These are phyloP conservation scores for Proliferodiscus dingleyae DNA, from an alignment of 2,329 filamentous ascomycete genomes.

Conservation along the genomic window DNA sequence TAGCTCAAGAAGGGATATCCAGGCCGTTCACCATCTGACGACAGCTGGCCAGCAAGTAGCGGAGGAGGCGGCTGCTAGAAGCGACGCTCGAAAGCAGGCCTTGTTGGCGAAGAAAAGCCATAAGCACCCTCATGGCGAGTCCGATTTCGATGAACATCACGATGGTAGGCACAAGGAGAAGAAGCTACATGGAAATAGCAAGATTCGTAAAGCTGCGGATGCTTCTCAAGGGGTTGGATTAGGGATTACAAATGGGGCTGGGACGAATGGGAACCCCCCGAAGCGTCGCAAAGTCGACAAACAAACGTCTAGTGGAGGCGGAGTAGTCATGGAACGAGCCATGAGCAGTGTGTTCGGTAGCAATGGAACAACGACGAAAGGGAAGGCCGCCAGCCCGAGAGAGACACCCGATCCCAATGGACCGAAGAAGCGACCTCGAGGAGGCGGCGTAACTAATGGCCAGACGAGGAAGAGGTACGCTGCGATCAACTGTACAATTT, in stretches of 20 bases:
- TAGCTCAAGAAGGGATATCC: constrained; percentile 72
- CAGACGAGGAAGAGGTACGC: constrained; percentile 73
- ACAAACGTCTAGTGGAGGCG: constrained; percentile 43
- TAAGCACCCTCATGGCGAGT: constrained; percentile 59
- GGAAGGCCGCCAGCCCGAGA: constrained; percentile 59
- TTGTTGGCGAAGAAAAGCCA: constrained; percentile 67
- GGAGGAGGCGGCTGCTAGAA: constrained; percentile 77
- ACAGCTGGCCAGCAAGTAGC: constrained; percentile 73
- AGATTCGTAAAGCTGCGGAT: constrained; percentile 59
- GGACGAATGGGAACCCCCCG: constrained; percentile 48
- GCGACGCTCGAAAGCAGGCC: constrained; percentile 79
- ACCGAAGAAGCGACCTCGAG: constrained; percentile 66
- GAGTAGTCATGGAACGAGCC: constrained; percentile 60
- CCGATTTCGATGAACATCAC: constrained; percentile 70
- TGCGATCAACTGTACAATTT: background rate
- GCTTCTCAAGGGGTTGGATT: constrained; percentile 51
- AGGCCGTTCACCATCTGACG: constrained; percentile 62
- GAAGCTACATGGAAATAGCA: constrained; percentile 55
- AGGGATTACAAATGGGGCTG: constrained; percentile 56
- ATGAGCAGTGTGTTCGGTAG: constrained; percentile 53
- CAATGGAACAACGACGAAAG: constrained; percentile 45
- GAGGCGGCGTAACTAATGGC: constrained; percentile 59
- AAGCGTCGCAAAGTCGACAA: constrained; percentile 85
- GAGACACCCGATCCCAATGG: constrained; percentile 63
- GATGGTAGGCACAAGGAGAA: constrained; percentile 48